These are phyloP conservation scores for Acer saccharum DNA, from an alignment of 345 rosid species.

Conservation along the genomic window DNA sequence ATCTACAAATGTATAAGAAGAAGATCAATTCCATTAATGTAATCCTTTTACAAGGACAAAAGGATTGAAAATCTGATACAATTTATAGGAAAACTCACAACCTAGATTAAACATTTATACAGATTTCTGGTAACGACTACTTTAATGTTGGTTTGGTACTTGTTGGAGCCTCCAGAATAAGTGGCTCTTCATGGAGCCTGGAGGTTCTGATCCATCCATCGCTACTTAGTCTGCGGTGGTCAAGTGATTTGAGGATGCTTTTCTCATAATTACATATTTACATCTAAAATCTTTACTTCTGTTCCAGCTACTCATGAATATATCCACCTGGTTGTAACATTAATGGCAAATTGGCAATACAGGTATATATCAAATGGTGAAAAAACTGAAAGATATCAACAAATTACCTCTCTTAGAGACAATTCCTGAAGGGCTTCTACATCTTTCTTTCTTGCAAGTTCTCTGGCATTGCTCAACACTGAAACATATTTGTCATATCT, in stretches of 20 bases:
- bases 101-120: too few species aligned
- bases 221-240: constrained; percentile 48
- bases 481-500: background rate
- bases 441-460: constrained; percentile 61
- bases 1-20: too few species aligned
- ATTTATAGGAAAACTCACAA: too few species aligned
- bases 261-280: constrained; percentile 74
- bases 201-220: constrained; percentile 64
- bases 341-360: constrained; percentile 20
- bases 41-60: too few species aligned
- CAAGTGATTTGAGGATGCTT: constrained; percentile 55
- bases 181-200: constrained; percentile 60
- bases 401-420: constrained; percentile 45
- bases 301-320: constrained; percentile 71
- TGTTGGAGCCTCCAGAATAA: background rate
- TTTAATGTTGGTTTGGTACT: background rate
- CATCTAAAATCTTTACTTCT: constrained; percentile 63
- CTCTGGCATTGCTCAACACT: constrained; percentile 51
- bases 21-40: too few species aligned
- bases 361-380: background rate
- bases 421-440: constrained; percentile 57
- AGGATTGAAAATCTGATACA: too few species aligned
- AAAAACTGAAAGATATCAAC: constrained; percentile 1
- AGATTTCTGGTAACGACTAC: background rate
- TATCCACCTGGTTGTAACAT: constrained; percentile 51